These are phyloP conservation scores for Podosphaera fusca DNA, from an alignment of 2,329 filamentous ascomycete species.

Conservation along the genomic window DNA sequence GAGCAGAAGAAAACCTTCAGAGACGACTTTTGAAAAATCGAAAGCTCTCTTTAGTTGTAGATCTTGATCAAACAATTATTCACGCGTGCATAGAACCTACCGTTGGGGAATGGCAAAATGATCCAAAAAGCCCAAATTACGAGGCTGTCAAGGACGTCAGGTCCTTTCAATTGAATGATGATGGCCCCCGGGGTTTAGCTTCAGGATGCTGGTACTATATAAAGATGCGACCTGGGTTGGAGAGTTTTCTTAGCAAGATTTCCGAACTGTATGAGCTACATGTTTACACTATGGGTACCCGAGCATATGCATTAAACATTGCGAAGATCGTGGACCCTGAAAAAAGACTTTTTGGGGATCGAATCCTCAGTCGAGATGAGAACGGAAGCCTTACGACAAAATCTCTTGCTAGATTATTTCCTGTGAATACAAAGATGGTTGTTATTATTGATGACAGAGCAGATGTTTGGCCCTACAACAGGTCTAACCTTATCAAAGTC, in stretches of 20 bases:
- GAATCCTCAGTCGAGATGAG: constrained; percentile 89
- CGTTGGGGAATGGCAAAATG: constrained; percentile 82
- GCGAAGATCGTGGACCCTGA: constrained; percentile 83
- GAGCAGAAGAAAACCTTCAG: constrained; percentile 70
- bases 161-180: constrained; percentile 73
- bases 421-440: constrained; percentile 95
- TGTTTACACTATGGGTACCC: constrained; percentile 97
- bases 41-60: constrained; percentile 83
- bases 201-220: constrained; percentile 91
- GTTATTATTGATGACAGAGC: constrained; percentile 95
- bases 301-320: constrained; percentile 84
- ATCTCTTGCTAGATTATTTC: constrained; percentile 74
- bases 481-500: constrained; percentile 82
- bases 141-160: constrained; percentile 72
- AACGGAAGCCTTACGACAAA: constrained; percentile 85
- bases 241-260: constrained; percentile 56
- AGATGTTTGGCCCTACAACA: constrained; percentile 84
- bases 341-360: constrained; percentile 71
- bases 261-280: constrained; percentile 77
- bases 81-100: constrained; percentile 95
- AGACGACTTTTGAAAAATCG: constrained; percentile 54
- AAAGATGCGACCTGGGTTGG: constrained; percentile 76
- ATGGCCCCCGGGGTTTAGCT: constrained; percentile 45
- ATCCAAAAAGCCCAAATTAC: constrained; percentile 74
- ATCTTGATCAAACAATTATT: constrained; percentile 95